Percentiles rank a stretch among this genome's conserved stretches.
Conservation (phyloP, 352 stramenopile species). For the Phytophthora pseudosyringae region DNA sequence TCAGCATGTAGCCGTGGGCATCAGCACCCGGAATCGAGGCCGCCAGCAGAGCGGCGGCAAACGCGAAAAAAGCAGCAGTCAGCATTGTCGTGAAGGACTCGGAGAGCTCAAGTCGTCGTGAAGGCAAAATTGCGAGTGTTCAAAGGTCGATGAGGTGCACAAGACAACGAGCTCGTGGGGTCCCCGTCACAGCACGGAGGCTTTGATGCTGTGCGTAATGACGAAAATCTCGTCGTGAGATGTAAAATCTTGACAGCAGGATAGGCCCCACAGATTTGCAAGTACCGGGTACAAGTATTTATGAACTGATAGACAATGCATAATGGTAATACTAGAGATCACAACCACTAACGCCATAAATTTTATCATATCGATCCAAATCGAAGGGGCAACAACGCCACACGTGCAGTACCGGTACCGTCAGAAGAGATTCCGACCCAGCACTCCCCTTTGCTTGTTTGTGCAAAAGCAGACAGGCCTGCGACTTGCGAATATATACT, state of each 20-base stretch:
- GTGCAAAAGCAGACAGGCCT: too few species aligned
- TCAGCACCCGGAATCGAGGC: slow-evolving; percentile 21
- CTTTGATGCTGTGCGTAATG: slow-evolving; percentile 4
- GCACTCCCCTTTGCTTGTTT: too few species aligned
- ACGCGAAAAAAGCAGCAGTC: slow-evolving; percentile 29
- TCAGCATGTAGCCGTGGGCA: slow-evolving; percentile 45
- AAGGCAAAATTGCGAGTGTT: slow-evolving; percentile 26
- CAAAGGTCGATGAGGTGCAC: not conserved
- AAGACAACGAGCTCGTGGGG: slow-evolving; percentile 11
- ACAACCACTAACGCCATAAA: too few species aligned
- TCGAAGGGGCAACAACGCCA: too few species aligned
- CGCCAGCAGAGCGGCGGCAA: slow-evolving; percentile 26
- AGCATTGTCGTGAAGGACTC: slow-evolving; percentile 14
- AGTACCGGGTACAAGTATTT: too few species aligned
- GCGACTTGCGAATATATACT: too few species aligned
- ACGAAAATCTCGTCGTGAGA: slow-evolving; percentile 6
- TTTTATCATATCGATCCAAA: too few species aligned
- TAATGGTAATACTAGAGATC: not conserved
- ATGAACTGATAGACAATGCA: not conserved
- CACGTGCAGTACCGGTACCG: too few species aligned
- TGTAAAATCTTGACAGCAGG: slow-evolving; percentile 3
- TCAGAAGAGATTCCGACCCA: too few species aligned
- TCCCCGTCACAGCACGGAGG: slow-evolving; percentile 4
- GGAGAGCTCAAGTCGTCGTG: slow-evolving; percentile 6
- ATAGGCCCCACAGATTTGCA: not conserved